These are phyloP conservation scores for Mycena amicta DNA, from an alignment of 768 basidiomycete genomes.

Conservation along the genomic window DNA sequence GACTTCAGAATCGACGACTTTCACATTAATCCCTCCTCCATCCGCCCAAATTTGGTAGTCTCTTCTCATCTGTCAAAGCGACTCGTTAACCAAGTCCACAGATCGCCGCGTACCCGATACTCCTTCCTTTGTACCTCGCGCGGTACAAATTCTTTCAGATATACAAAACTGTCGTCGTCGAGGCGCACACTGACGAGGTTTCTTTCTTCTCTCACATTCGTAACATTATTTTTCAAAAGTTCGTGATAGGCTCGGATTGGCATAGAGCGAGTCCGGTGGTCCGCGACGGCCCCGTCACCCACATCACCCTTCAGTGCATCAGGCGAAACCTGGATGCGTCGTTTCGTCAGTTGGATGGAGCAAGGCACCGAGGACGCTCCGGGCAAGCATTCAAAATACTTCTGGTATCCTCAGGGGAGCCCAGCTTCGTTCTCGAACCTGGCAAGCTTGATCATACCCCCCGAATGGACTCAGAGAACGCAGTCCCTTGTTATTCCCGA, in stretches of 20 bases:
- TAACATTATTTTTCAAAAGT: no score
- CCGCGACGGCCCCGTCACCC: neutral
- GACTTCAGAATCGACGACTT: conserved; percentile 41
- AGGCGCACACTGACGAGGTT: conserved; percentile 34
- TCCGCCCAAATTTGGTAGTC: conserved; percentile 48
- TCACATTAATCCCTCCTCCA: conserved; percentile 44
- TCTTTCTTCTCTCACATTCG: neutral
- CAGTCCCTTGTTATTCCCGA: neutral
- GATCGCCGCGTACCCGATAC: conserved; percentile 63
- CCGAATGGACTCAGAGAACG: neutral
- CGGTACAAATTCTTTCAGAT: conserved; percentile 43
- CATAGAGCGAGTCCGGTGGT: conserved; percentile 5
- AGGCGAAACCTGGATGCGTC: neutral
- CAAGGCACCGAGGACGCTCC: neutral
- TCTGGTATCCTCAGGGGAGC: neutral
- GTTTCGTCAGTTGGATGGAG: neutral
- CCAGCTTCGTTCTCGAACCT: conserved; percentile 4
- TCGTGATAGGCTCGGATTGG: conserved; percentile 18
- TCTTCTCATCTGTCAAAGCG: conserved; percentile 8
- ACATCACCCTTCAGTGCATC: neutral
- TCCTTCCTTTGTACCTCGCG: conserved; percentile 65
- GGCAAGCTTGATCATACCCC: neutral
- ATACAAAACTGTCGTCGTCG: conserved; percentile 31
- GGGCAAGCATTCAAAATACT: neutral
- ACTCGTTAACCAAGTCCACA: conserved; percentile 23